Base-by-base conservation (phyloP, 352 stramenopile species). In the Pythium phragmiticola region DNA sequence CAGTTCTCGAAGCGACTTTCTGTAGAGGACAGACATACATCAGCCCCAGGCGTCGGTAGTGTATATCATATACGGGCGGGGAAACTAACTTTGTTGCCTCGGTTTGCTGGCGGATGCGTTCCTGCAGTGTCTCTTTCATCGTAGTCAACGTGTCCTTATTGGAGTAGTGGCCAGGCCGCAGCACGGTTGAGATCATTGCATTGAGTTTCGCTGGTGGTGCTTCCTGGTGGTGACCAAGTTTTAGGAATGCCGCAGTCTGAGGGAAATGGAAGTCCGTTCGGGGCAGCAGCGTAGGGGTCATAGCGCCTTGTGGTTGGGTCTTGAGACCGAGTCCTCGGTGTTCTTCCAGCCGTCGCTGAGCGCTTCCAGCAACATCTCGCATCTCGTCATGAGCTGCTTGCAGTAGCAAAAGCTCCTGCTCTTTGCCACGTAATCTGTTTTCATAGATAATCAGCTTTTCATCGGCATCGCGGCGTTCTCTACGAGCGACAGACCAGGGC, bases 391-490 rank as follows among this genome's bases (percentile, higher is more conserved):
- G 77, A 5, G 66, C 49, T 7, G 46, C 37, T 54, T 76, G 71
- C 7, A 82, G 65, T 30, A 75, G 76, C 5, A 47, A 34, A 0
- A 82, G 39, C 2, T 73, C 71, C 37, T 76, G 41, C 19, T 87
- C 80, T 60, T 76, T 77, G 1, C 65, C 65, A 30, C 71, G 63
- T 0, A 75, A 60, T 8, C 80, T 72, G 17, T 66, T 85, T 56
- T 85, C 71, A 17, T 53, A 68, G 6, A 58, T 50, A 0, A 65
- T 66, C 14, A 89, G 57, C 12, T 74, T 74, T 45, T 87, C 76
- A 64, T 89, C 76, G 0, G 77, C 28, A n/a, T 68, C 69, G 30
- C 67, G 73, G 36, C 84, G 86, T 33, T 88, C 78, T 55, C 80
- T 89, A 47, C n/a, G 8, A 46, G 21, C 21, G 21, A 21, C 21